Percentiles rank a stretch among this genome's conserved stretches.
phyloP scores from a whole-genome alignment of 805 yeast species.

The Starmerella bombicola region DNA sequence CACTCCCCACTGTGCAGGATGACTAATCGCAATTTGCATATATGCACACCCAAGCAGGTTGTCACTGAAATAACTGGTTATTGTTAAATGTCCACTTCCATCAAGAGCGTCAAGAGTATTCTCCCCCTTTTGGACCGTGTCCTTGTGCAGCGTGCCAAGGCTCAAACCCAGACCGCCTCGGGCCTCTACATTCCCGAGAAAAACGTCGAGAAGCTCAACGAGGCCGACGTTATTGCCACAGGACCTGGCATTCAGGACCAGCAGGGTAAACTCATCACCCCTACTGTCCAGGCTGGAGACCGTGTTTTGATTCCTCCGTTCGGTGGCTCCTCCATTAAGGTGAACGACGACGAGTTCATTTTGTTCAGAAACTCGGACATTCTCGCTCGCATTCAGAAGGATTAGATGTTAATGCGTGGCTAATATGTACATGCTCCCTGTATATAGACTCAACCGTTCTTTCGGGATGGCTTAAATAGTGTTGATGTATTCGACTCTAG shows the following conservation, averaged over 20 bases:
- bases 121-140: slow-evolving; percentile 93
- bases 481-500: no score
- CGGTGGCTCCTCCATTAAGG: slow-evolving; percentile 83
- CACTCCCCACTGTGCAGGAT: no score
- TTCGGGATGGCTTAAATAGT: not conserved
- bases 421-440: not conserved
- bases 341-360: slow-evolving; percentile 60
- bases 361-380: slow-evolving; percentile 90
- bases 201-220: slow-evolving; percentile 86
- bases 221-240: slow-evolving; percentile 83
- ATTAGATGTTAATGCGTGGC: not conserved
- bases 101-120: slow-evolving; percentile 74
- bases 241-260: slow-evolving; percentile 84
- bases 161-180: slow-evolving; percentile 78
- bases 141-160: slow-evolving; percentile 86
- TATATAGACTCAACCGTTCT: slow-evolving; percentile 1
- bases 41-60: no score
- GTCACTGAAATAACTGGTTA: not conserved
- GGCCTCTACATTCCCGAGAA: slow-evolving; percentile 93
- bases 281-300: slow-evolving; percentile 81
- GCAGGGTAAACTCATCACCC: slow-evolving; percentile 59
- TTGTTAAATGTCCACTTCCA: slow-evolving; percentile 27
- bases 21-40: no score
- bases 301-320: slow-evolving; percentile 86
- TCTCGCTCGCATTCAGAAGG: slow-evolving; percentile 75